These are phyloP conservation scores for Mytilinidion resinicola DNA, from an alignment of 495 filamentous ascomycete species.

Conservation along the genomic window DNA sequence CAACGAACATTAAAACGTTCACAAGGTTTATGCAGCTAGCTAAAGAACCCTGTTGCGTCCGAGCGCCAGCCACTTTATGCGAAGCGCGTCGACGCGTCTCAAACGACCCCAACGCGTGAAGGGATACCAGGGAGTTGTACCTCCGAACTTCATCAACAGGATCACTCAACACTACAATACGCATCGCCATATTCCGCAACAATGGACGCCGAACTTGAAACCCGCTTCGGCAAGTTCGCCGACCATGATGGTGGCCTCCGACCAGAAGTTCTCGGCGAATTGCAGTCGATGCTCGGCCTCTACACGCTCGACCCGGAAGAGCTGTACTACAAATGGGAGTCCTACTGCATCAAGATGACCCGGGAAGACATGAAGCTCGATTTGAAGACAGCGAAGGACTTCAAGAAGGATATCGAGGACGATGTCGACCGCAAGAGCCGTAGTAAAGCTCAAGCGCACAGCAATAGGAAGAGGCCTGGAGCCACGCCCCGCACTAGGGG, in stretches of 20 bases:
- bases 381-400: slow-evolving; percentile 59
- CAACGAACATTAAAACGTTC: too few relatives aligned
- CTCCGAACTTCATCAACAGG: slow-evolving; percentile 16
- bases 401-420: slow-evolving; percentile 85
- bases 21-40: too few relatives aligned
- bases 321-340: slow-evolving; percentile 96
- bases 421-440: slow-evolving; percentile 66
- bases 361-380: slow-evolving; percentile 64
- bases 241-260: slow-evolving; percentile 47
- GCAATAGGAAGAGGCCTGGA: slow-evolving; percentile 54
- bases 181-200: neutral
- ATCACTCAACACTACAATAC: slow-evolving; percentile 2
- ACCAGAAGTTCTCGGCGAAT: slow-evolving; percentile 66
- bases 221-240: slow-evolving; percentile 23
- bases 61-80: slow-evolving; percentile 2
- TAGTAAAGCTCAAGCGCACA: slow-evolving; percentile 52
- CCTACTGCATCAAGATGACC: slow-evolving; percentile 89
- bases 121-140: neutral
- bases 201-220: slow-evolving; percentile 29
- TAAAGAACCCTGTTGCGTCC: too few relatives aligned
- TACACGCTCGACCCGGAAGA: slow-evolving; percentile 73
- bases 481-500: slow-evolving; percentile 57
- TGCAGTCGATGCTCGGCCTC: slow-evolving; percentile 76
- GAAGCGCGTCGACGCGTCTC: slow-evolving; percentile 27
- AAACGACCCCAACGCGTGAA: neutral